Evolutionary conservation across 805 yeast genomes (phyloP).

Genomic region (Candida tibetensis): DNA sequence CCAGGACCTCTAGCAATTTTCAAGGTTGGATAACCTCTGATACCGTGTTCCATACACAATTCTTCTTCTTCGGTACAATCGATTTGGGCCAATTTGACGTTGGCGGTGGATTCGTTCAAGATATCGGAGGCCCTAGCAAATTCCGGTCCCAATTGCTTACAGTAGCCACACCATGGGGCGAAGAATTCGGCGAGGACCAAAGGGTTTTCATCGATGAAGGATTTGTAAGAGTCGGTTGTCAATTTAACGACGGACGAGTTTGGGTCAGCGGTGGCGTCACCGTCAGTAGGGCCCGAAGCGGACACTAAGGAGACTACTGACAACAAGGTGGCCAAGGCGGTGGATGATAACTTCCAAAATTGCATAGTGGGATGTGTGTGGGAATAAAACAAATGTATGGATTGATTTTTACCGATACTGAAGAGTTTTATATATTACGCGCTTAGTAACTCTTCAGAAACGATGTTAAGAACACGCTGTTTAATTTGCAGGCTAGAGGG

Average conservation of each 20-base stretch:
- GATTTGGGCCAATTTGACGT: slow-evolving; percentile 74
- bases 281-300: slow-evolving; percentile 43
- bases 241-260: slow-evolving; percentile 87
- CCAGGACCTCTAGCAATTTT: slow-evolving; percentile 63
- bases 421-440: too few relatives aligned
- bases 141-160: slow-evolving; percentile 85
- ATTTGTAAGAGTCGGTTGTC: slow-evolving; percentile 60
- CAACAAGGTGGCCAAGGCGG: slow-evolving; percentile 35
- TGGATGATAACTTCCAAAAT: slow-evolving; percentile 40
- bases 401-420: slow-evolving; percentile 1
- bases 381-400: too few relatives aligned
- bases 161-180: slow-evolving; percentile 98
- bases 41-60: slow-evolving; percentile 62
- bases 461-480: slow-evolving; percentile 6
- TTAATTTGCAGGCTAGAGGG: too few relatives aligned
- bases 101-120: slow-evolving; percentile 49
- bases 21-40: slow-evolving; percentile 83
- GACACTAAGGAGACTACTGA: slow-evolving; percentile 31
- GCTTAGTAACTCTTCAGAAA: not conserved
- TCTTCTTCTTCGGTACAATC: slow-evolving; percentile 80
- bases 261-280: slow-evolving; percentile 70
- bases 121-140: slow-evolving; percentile 68
- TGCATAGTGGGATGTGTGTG: slow-evolving; percentile 32
- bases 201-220: slow-evolving; percentile 67
- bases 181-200: slow-evolving; percentile 83